Conservation (phyloP, 306 rosid species). For the Astragalus glycyphyllos region DNA sequence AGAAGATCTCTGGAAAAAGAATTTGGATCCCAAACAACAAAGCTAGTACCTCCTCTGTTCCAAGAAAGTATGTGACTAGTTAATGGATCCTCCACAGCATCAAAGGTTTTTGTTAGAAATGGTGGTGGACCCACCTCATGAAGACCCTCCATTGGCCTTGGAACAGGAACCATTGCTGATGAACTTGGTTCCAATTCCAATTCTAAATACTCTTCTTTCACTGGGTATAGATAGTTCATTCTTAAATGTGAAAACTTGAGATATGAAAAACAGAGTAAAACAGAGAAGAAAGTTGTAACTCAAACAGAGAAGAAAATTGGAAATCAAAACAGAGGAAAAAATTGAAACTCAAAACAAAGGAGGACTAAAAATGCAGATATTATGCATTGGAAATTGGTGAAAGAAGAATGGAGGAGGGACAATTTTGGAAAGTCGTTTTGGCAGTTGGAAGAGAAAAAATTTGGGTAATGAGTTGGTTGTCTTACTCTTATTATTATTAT, state of each 20-base stretch:
- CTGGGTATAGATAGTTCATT: slow-evolving; percentile 60
- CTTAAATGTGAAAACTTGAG: not conserved
- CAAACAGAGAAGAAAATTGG: not conserved
- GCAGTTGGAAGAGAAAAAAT: slow-evolving; percentile 43
- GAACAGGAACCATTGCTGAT: slow-evolving; percentile 43
- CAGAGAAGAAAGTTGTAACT: not conserved
- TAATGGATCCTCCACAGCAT: slow-evolving; percentile 74
- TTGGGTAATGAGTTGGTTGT: not conserved
- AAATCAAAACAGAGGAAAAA: not conserved
- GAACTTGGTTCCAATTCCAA: slow-evolving; percentile 47
- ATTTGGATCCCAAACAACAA: slow-evolving; percentile 89
- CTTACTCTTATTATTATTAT: too few relatives aligned
- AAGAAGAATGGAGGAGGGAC: slow-evolving; percentile 23
- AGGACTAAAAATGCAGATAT: not conserved
- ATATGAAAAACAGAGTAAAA: too few relatives aligned
- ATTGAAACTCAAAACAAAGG: not conserved
- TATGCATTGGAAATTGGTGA: too few relatives aligned
- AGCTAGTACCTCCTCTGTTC: slow-evolving; percentile 75
- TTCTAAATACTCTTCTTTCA: slow-evolving; percentile 61
- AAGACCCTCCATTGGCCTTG: slow-evolving; percentile 86
- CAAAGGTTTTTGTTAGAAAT: slow-evolving; percentile 83
- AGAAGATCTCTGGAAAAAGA: slow-evolving; percentile 71
- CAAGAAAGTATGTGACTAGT: slow-evolving; percentile 74
- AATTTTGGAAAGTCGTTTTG: slow-evolving; percentile 48
- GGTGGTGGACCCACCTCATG: slow-evolving; percentile 91